These are phyloP conservation scores for Botrytis deweyae DNA, from an alignment of 2,329 filamentous ascomycete species.

Conservation along the genomic window DNA sequence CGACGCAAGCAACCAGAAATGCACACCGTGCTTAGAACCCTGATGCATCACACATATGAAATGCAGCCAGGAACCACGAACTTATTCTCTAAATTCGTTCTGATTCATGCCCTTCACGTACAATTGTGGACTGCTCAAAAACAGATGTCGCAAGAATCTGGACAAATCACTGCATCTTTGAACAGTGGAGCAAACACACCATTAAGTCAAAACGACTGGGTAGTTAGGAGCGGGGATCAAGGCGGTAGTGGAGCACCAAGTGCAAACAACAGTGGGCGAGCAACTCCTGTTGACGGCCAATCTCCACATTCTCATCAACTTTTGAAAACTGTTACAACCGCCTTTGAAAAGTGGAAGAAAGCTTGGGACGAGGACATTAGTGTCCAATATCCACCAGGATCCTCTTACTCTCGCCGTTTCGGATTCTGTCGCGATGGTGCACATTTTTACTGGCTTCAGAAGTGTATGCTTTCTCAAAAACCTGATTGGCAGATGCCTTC, in stretches of 20 bases:
- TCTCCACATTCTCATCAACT: slow-evolving; percentile 46
- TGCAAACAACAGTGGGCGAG: slow-evolving; percentile 47
- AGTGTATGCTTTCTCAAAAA: slow-evolving; percentile 61
- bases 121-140: slow-evolving; percentile 56
- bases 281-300: slow-evolving; percentile 46
- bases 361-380: slow-evolving; percentile 70
- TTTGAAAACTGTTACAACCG: slow-evolving; percentile 50
- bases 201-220: slow-evolving; percentile 58
- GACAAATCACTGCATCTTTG: slow-evolving; percentile 25
- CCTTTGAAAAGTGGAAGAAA: slow-evolving; percentile 70
- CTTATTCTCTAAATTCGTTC: slow-evolving; percentile 69
- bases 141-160: slow-evolving; percentile 41
- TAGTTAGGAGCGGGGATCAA: slow-evolving; percentile 46
- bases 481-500: slow-evolving; percentile 55
- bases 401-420: slow-evolving; percentile 56
- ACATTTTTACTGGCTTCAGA: slow-evolving; percentile 72
- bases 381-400: slow-evolving; percentile 60
- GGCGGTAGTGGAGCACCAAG: slow-evolving; percentile 45
- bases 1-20: slow-evolving; percentile 64
- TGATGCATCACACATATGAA: slow-evolving; percentile 58
- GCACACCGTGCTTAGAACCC: slow-evolving; percentile 57
- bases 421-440: slow-evolving; percentile 71
- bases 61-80: slow-evolving; percentile 68
- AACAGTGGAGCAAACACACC: slow-evolving; percentile 54
- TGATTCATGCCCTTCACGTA: slow-evolving; percentile 67